Evolutionary conservation across 768 basidiomycete species (phyloP), one percentile per base, ranked within the genome.

Genomic region (Mycena alexandri): DNA sequence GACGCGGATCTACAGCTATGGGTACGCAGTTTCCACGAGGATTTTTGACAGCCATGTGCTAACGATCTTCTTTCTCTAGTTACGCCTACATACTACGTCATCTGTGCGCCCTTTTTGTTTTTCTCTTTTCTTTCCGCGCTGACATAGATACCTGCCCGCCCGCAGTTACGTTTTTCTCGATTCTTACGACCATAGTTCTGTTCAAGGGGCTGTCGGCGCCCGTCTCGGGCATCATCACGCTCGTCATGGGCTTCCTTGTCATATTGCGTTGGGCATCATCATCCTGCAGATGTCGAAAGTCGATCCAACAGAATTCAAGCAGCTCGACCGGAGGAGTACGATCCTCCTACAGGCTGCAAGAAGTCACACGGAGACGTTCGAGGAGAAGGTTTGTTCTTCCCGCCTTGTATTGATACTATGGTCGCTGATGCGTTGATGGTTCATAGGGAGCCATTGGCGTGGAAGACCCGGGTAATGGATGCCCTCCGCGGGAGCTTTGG

Each of bases 281-380:
- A 90, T 99, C 70, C 89, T 99, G 10, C 98, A 99, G 79, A 92
- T 97, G 88, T 94, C 92, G 77, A 94, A 94, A 81, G 89, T 99
- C 71, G 97, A 99, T 75, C 97, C 98, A 12, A 84, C 83, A 21
- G 80, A 89, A 60, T 85, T 98, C 64, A 88, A 89, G 53, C 29
- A 51, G 55, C 91, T 99, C 73, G 98, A 99, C 76, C 86, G 97
- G 19, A 87, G 92, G 38, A 93, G 94, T 1, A 98, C 98, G 0
- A 86, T 98, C 53, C 88, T 99, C 24, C 86, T 99, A 36, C 90
- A 94, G 78, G 96, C 94, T n/a, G 86, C 94, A 2, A 87, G 90
- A 21, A 75, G 83, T 24, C 88, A 90, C 48, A 93, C 92, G 3
- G 91, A 93, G 69, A 82, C 82, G 0, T 72, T 84, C 38, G 90